Evolutionary conservation across 2,329 filamentous ascomycete species (phyloP).

Genomic region (Gnomoniopsis sp.): DNA sequence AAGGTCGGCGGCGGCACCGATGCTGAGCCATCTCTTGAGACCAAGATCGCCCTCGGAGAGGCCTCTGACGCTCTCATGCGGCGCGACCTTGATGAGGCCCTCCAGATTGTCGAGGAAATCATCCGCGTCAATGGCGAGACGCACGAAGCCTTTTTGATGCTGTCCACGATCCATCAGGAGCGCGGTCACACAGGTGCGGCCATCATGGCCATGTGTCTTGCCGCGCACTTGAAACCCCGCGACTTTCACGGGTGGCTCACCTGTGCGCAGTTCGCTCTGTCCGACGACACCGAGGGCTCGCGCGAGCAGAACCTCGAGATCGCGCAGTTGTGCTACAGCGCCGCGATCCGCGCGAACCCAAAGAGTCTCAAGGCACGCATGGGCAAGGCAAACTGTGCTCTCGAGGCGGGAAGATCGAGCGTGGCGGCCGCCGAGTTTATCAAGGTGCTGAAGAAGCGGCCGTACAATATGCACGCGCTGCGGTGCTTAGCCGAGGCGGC

Average conservation of each 20-base stretch:
- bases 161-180: constrained; percentile 60
- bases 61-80: constrained; percentile 68
- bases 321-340: constrained; percentile 57
- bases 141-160: constrained; percentile 60
- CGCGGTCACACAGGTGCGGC: constrained; percentile 55
- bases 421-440: constrained; percentile 56
- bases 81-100: constrained; percentile 50
- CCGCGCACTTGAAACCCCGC: constrained; percentile 61
- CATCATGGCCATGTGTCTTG: constrained; percentile 57
- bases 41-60: constrained; percentile 63
- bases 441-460: constrained; percentile 47
- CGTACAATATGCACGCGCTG: constrained; percentile 52
- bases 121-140: constrained; percentile 68
- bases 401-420: constrained; percentile 51
- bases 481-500: constrained; percentile 56
- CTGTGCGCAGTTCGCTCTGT: constrained; percentile 55
- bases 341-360: constrained; percentile 55
- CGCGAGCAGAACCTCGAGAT: constrained; percentile 51
- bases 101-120: constrained; percentile 57
- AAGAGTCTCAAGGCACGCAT: constrained; percentile 55
- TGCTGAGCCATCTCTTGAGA: constrained; percentile 67
- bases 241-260: constrained; percentile 57
- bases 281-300: constrained; percentile 39
- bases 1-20: constrained; percentile 39
- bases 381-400: constrained; percentile 56